Evolutionary conservation across 2,329 filamentous ascomycete species (phyloP).

Genomic region (Microascus cirrosus): DNA sequence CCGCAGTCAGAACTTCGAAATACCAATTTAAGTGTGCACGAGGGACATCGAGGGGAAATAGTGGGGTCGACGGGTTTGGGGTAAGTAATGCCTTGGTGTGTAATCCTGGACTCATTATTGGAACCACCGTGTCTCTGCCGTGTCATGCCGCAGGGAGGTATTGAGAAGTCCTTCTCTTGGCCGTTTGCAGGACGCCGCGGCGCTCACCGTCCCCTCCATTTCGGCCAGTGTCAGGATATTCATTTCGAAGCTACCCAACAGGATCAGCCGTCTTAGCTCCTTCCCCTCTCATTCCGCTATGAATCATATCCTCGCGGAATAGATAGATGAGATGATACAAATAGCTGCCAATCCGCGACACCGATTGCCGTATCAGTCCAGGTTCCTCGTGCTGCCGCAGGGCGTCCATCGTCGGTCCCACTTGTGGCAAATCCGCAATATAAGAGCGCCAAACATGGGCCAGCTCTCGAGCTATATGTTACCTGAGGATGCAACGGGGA

Average conservation of each 20-base stretch:
- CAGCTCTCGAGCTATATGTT: background rate
- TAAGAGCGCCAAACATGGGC: background rate
- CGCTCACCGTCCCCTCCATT: too few relatives aligned
- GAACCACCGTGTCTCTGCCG: too few relatives aligned
- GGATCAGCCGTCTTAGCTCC: too few relatives aligned
- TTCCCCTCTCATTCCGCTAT: too few relatives aligned
- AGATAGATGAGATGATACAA: background rate
- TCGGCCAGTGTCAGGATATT: too few relatives aligned
- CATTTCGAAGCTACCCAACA: too few relatives aligned
- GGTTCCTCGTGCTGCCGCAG: background rate
- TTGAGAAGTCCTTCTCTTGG: too few relatives aligned
- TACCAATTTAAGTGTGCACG: background rate
- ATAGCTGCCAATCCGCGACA: background rate
- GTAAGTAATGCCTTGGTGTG: background rate
- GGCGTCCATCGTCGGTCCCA: conserved; percentile 1
- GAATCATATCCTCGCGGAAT: too few relatives aligned
- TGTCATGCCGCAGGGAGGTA: too few relatives aligned
- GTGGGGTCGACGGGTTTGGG: background rate
- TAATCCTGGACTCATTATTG: too few relatives aligned
- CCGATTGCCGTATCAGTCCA: background rate
- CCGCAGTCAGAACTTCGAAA: background rate
- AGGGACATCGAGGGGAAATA: background rate
- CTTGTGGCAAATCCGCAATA: conserved; percentile 2
- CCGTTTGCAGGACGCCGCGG: too few relatives aligned
- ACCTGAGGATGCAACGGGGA: background rate